These are phyloP conservation scores for Neonectria neomacrospora DNA, from an alignment of 2,329 filamentous ascomycete species.

Conservation along the genomic window DNA sequence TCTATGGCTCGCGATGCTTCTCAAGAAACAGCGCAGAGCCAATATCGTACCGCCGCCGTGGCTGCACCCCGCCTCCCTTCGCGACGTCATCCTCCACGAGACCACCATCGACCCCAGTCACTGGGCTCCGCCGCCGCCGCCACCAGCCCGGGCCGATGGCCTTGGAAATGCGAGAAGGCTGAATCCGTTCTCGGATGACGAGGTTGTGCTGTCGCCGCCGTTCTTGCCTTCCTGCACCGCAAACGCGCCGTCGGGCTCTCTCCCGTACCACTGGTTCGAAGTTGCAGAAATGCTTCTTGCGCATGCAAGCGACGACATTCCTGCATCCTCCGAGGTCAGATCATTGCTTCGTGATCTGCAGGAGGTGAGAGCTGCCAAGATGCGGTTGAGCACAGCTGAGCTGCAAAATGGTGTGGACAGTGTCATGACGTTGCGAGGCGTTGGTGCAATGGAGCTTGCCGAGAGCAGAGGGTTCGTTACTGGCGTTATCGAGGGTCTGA, in stretches of 20 bases:
- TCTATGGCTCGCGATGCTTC: slow-evolving; percentile 92
- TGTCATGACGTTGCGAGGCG: slow-evolving; percentile 75
- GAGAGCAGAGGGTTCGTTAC: slow-evolving; percentile 87
- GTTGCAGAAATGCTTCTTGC: slow-evolving; percentile 87
- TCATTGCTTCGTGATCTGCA: slow-evolving; percentile 82
- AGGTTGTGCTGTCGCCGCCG: slow-evolving; percentile 70
- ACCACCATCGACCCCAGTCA: slow-evolving; percentile 75
- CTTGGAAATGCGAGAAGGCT: slow-evolving; percentile 55
- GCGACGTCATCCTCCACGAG: slow-evolving; percentile 82
- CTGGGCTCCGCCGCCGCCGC: slow-evolving; percentile 81
- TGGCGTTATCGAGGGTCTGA: slow-evolving; percentile 87
- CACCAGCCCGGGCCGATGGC: slow-evolving; percentile 64
- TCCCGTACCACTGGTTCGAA: slow-evolving; percentile 97
- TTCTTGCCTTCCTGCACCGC: slow-evolving; percentile 82
- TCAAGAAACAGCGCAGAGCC: slow-evolving; percentile 92
- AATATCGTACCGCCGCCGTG: slow-evolving; percentile 93
- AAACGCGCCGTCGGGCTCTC: slow-evolving; percentile 71
- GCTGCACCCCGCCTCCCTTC: slow-evolving; percentile 81
- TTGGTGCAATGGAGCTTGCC: slow-evolving; percentile 92
- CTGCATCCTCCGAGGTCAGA: slow-evolving; percentile 76
- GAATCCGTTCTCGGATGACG: slow-evolving; percentile 42
- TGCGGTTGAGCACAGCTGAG: slow-evolving; percentile 77
- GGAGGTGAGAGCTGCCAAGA: slow-evolving; percentile 90
- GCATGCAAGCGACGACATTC: slow-evolving; percentile 85
- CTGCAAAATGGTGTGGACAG: slow-evolving; percentile 78